Base-by-base conservation (phyloP, 208 protist genomes). In the Porcisia deanei region DNA sequence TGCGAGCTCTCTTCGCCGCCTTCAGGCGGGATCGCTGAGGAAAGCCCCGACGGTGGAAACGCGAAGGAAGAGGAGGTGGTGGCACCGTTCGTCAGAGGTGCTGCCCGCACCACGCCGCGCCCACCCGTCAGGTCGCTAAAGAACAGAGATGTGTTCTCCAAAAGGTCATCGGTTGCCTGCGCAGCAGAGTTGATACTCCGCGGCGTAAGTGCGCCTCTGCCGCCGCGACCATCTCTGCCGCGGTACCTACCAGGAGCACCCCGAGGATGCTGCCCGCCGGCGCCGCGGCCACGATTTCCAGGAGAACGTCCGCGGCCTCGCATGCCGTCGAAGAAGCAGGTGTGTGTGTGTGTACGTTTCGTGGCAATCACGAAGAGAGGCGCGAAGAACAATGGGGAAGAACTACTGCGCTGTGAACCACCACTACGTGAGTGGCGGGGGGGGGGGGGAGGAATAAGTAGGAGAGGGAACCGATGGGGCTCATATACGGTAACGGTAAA, bases 111-210 rank as follows among this genome's bases (percentile, higher is more conserved):
- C 10, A 49, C 47, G 9, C 34, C 47, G 3, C 66, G 86, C 25
- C 37, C 63, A 10, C 92, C 90, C 10, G 88, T 91, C 53, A 94
- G 76, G 49, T 86, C 92, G 64, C 81, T 85, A 59, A 94, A 94
- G 73, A 94, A 94, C 0, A 64, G 71, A 9, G 77, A 70, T 18
- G 87, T 84, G 52, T 78, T 78, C 55, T 92, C 88, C 22, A 84
- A 34, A 76, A 94, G 77, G 30, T 83, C 79, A 52, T 82, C 77
- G 0, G 70, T 67, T 6, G 65, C 34, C 22, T 67, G 64, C 53
- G 53, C 55, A 5, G 58, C 83, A 0, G 66, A 34, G 30, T 43
- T 63, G 54, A n/a, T 34, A 59, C 39, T 67, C n/a, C 64, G 20
- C 34, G 30, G 41, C 3, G 37, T 53, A n/a, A 57, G 39, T 8